Conservation (phyloP, 805 yeast species). For the Candida chilensis region DNA sequence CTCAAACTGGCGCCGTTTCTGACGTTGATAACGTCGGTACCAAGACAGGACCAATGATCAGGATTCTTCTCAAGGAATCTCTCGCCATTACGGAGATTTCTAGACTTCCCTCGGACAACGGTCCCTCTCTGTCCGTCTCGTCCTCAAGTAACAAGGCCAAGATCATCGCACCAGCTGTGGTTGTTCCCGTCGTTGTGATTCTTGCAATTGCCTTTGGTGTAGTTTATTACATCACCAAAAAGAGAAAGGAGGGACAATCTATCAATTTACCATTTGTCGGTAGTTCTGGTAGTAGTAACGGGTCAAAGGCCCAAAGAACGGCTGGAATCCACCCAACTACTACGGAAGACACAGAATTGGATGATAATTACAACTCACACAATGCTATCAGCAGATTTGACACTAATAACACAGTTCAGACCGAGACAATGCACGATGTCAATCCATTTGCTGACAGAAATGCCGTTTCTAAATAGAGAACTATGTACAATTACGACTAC, state of each 20-base stretch:
- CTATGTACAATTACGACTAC: too few species aligned
- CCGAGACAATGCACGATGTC: too few species aligned
- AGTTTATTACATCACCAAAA: slow-evolving; percentile 16
- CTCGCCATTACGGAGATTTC: slow-evolving; percentile 18
- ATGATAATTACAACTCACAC: too few species aligned
- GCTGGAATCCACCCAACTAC: too few species aligned
- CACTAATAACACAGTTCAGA: too few species aligned
- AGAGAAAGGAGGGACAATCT: slow-evolving; percentile 10
- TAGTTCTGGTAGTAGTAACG: too few species aligned
- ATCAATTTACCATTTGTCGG: too few species aligned
- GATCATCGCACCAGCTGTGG: slow-evolving; percentile 30
- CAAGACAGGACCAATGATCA: slow-evolving; percentile 25
- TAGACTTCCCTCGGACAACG: slow-evolving; percentile 32
- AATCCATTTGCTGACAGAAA: too few species aligned
- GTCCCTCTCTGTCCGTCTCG: slow-evolving; percentile 7
- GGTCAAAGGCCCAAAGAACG: too few species aligned
- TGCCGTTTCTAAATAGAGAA: too few species aligned
- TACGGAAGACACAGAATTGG: too few species aligned
- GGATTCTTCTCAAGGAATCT: slow-evolving; percentile 17
- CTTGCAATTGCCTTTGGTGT: slow-evolving; percentile 15
- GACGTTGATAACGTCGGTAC: slow-evolving; percentile 26
- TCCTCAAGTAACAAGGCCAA: slow-evolving; percentile 10
- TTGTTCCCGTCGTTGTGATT: slow-evolving; percentile 28
- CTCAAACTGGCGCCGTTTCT: slow-evolving; percentile 20
- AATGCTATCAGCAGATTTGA: too few species aligned